These are phyloP conservation scores for Acacia acuminata DNA, from an alignment of 306 rosid genomes.

Conservation along the genomic window DNA sequence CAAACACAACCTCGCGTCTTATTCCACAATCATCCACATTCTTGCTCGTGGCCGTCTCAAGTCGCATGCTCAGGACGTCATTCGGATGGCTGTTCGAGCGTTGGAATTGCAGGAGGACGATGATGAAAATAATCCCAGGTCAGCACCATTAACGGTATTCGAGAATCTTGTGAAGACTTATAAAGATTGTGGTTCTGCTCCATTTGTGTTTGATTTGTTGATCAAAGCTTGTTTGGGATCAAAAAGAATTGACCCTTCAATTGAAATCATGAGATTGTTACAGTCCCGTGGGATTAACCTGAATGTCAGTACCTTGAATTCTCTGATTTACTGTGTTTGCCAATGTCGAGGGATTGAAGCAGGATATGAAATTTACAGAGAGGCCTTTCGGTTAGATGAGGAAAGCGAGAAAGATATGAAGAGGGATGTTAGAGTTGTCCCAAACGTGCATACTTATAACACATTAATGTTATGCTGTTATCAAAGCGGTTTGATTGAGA, in stretches of 20 bases:
- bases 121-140: neutral
- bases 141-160: slow-evolving; percentile 57
- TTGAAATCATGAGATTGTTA: slow-evolving; percentile 63
- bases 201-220: slow-evolving; percentile 76
- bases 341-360: slow-evolving; percentile 45
- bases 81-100: slow-evolving; percentile 47
- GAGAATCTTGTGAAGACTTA: slow-evolving; percentile 62
- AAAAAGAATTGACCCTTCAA: slow-evolving; percentile 48
- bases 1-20: slow-evolving; percentile 59
- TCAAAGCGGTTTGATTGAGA: slow-evolving; percentile 51
- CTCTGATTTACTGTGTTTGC: slow-evolving; percentile 57
- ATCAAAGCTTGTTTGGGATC: slow-evolving; percentile 66
- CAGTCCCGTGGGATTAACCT: slow-evolving; percentile 65
- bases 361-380: slow-evolving; percentile 58
- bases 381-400: slow-evolving; percentile 52
- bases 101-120: slow-evolving; percentile 9
- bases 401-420: slow-evolving; percentile 25
- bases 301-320: slow-evolving; percentile 60
- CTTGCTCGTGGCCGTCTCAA: slow-evolving; percentile 71
- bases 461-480: slow-evolving; percentile 66
- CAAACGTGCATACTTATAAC: slow-evolving; percentile 67
- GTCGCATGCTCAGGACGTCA: slow-evolving; percentile 53
- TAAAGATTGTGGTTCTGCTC: slow-evolving; percentile 65
- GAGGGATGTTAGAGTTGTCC: slow-evolving; percentile 48
- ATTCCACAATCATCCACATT: slow-evolving; percentile 67